Percentiles rank a stretch among this genome's conserved stretches.
These are phyloP conservation scores for Solanum hybrid DNA, from an alignment of 305 asterid species.

Conservation along the genomic window DNA sequence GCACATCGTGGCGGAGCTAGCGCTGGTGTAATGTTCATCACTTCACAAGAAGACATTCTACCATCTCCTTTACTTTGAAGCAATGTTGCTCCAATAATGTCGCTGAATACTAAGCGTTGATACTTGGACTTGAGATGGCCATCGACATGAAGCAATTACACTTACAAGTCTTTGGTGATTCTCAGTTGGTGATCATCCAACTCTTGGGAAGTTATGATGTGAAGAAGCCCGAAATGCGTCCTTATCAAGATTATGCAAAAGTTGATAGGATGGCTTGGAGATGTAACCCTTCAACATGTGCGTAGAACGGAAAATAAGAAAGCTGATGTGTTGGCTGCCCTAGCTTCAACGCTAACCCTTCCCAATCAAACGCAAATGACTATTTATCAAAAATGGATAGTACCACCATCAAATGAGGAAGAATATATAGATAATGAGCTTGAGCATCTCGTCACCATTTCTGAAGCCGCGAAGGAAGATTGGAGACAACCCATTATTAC, in stretches of 20 bases:
- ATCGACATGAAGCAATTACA: not conserved
- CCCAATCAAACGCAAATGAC: not conserved
- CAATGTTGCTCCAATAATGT: not conserved
- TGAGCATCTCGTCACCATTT: not conserved
- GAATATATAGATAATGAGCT: not conserved
- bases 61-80: not conserved
- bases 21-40: not conserved
- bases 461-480: not conserved
- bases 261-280: too few relatives aligned
- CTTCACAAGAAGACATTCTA: not conserved
- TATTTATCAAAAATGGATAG: not conserved
- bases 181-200: too few relatives aligned
- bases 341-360: not conserved
- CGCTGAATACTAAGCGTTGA: not conserved
- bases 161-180: too few relatives aligned
- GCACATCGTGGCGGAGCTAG: not conserved
- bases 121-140: not conserved
- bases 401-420: not conserved
- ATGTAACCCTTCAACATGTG: not conserved
- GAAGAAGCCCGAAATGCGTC: too few relatives aligned
- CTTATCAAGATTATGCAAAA: too few relatives aligned
- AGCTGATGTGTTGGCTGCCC: not conserved
- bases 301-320: too few relatives aligned
- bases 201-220: too few relatives aligned
- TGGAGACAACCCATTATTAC: not conserved